A percentile compares a stretch with the other conserved stretches of the same genome.
These are phyloP conservation scores for Sodiomyces alkalinus DNA, from an alignment of 2,329 filamentous ascomycete genomes.

Conservation along the genomic window DNA sequence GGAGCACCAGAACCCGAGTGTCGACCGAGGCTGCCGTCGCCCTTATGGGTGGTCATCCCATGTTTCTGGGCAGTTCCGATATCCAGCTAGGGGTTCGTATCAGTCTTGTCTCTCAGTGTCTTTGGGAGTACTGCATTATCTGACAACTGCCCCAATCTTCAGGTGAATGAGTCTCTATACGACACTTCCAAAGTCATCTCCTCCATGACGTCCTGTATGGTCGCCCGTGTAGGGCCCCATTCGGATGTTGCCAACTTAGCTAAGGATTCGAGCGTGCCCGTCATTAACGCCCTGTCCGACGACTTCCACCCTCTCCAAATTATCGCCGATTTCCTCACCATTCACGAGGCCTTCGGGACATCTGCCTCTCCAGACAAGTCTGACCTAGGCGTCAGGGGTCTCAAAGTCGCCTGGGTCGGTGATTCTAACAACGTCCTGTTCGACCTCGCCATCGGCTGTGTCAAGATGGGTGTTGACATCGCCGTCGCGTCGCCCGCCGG, in stretches of 20 bases:
- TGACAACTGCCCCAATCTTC: too few relatives aligned
- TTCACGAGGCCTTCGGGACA: constrained; percentile 60
- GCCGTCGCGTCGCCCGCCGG: constrained; percentile 74
- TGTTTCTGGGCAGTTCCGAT: constrained; percentile 93
- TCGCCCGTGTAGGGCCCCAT: constrained; percentile 64
- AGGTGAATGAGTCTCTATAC: constrained; percentile 88
- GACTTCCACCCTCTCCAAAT: constrained; percentile 89
- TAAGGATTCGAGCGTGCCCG: constrained; percentile 58
- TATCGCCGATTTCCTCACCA: constrained; percentile 85
- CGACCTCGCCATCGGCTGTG: constrained; percentile 74
- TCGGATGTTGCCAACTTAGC: constrained; percentile 59
- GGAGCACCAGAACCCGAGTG: constrained; percentile 82
- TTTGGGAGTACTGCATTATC: not conserved
- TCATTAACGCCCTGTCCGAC: constrained; percentile 79
- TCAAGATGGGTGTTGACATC: constrained; percentile 78
- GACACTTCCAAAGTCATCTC: constrained; percentile 88
- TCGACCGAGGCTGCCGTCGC: constrained; percentile 84
- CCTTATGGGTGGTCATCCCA: constrained; percentile 80
- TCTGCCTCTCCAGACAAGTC: constrained; percentile 15
- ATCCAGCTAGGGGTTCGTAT: constrained; percentile 75
- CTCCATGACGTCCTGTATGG: constrained; percentile 78
- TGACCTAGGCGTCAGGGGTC: constrained; percentile 55
- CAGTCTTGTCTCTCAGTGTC: not conserved
- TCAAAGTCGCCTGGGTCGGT: constrained; percentile 92
- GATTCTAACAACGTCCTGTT: constrained; percentile 97